Base-by-base conservation (phyloP, 306 rosid species). In the Ochetophila trinervis region DNA sequence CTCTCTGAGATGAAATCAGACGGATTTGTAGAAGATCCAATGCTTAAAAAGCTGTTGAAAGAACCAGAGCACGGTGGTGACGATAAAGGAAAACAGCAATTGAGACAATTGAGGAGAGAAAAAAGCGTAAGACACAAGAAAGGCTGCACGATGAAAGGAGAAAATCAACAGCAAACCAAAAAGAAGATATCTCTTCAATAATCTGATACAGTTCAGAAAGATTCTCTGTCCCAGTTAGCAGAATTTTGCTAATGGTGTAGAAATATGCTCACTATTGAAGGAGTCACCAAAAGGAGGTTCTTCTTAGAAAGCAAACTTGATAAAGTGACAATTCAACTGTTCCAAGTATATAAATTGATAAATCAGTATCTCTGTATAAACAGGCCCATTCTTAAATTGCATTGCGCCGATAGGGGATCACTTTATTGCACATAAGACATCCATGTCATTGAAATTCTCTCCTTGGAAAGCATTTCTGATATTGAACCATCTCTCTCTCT, bases 21-120 rank as follows among this genome's bases (percentile, higher is more conserved):
- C 1, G 91, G 91, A 61, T 84, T 76, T 73, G 40, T 72, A 19
- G 86, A 72, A 72, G 93, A 87, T 74, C 86, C 89, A 30, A 84
- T 81, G 81, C 84, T 93, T 37, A 62, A 82, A 57, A 77, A 47
- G 84, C 83, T 93, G 68, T 57, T 89, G 71, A 80, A 76, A 73
- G 79, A 76, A 78, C 81, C 86, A 42, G 76, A 62, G 42, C 22
- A 30, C 7, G 79, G 64, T 24, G 12, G 69, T 44, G 45, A 54
- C 53, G 68, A 54, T 24, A 66, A 75, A 73, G 67, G 74, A 23
- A 73, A 61, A 61, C 73, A 15, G 55, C 63, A 68, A 52, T 63
- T 48, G 30, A 80, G 59, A 73, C 82, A 16, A 53, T 57, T 52
- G 45, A 72, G 56, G 57, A 69, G 71, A 64, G 71, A 20, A 27